A percentile compares a stretch with the other conserved stretches of the same genome.
These are phyloP conservation scores for Chlamydomonas applanata DNA, from an alignment of 139 green algal genomes.

Conservation along the genomic window DNA sequence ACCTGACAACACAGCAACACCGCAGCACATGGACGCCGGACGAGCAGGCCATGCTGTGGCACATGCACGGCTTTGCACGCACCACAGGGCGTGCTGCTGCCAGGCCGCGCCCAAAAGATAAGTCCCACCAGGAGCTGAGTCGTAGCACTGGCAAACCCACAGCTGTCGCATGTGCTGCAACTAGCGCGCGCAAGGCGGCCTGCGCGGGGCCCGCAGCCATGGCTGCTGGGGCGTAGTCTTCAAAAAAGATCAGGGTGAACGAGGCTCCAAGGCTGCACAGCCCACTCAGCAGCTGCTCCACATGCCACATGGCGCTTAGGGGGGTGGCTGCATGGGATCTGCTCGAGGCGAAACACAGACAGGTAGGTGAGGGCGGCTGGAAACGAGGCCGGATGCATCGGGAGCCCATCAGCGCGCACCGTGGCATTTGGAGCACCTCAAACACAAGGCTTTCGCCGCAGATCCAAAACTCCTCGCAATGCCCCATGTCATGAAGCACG, in stretches of 20 bases:
- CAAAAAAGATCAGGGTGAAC: slow-evolving; percentile 1
- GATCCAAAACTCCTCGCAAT: background rate
- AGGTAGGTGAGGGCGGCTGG: background rate
- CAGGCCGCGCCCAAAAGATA: background rate
- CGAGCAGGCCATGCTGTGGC: background rate
- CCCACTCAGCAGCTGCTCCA: background rate
- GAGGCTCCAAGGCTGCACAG: background rate
- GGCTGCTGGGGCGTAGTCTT: background rate
- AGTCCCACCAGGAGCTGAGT: background rate
- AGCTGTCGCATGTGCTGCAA: background rate
- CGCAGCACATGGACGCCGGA: background rate
- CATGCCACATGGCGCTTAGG: too few species aligned
- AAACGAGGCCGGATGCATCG: background rate
- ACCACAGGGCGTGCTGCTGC: background rate
- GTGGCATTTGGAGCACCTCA: background rate
- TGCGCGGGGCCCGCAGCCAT: background rate
- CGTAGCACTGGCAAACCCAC: background rate
- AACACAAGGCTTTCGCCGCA: background rate
- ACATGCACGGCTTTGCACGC: background rate
- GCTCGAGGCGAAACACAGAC: background rate
- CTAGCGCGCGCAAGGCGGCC: background rate
- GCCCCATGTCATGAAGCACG: background rate
- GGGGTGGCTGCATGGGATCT: too few species aligned
- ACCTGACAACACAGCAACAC: background rate
- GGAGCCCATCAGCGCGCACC: background rate